Percentiles rank a stretch among this genome's conserved stretches.
Evolutionary conservation across 2,329 filamentous ascomycete genomes (phyloP).

Genomic region (Scedosporium boydii): DNA sequence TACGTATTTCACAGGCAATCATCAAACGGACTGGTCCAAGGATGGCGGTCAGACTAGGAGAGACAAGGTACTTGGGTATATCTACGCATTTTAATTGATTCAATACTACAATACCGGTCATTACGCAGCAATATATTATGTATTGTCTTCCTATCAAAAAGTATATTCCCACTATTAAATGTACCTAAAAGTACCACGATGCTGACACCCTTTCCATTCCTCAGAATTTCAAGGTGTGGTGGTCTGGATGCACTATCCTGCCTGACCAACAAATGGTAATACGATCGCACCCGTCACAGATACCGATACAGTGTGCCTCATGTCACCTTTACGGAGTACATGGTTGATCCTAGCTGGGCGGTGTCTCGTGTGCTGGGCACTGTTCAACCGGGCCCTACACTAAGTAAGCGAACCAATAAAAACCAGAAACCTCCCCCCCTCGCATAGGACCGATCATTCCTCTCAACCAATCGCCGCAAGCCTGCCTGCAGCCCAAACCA

Average conservation of each 20-base stretch:
- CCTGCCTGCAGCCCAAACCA: neutral
- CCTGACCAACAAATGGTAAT: neutral
- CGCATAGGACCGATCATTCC: neutral
- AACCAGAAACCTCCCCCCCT: neutral
- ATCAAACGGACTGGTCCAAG: neutral
- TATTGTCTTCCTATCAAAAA: neutral
- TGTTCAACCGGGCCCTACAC: conserved; percentile 1
- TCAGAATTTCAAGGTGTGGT: neutral
- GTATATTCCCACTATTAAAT: neutral
- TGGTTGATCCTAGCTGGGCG: neutral
- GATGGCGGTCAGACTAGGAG: neutral
- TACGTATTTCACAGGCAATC: neutral
- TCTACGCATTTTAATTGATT: neutral
- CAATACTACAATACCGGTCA: neutral
- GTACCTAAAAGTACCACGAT: neutral
- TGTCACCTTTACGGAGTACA: neutral
- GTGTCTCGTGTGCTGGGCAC: neutral
- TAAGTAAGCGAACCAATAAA: conserved; percentile 3
- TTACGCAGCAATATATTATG: neutral
- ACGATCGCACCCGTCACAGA: neutral
- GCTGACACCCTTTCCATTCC: neutral
- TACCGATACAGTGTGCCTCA: neutral
- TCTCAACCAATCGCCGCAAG: neutral
- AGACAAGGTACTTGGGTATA: neutral
- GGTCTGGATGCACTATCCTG: neutral